These are phyloP conservation scores for Podospora fimiseda DNA, from an alignment of 495 filamentous ascomycete genomes.

Conservation along the genomic window DNA sequence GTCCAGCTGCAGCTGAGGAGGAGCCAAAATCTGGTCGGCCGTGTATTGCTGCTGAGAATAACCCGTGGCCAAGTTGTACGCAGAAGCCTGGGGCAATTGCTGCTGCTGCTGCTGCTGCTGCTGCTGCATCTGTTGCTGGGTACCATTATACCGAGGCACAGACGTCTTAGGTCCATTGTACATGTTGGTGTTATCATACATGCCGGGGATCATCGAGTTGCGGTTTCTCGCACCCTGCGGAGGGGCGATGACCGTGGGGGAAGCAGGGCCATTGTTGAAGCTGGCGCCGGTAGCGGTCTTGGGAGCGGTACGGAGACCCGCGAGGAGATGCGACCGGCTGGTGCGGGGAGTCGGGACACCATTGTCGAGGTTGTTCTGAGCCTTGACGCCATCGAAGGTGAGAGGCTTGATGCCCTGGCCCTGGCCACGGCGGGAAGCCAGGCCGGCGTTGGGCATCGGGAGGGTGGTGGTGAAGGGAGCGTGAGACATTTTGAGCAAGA, in stretches of 20 bases:
- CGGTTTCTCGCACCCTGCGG: slow-evolving; percentile 30
- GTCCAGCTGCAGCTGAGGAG: slow-evolving; percentile 66
- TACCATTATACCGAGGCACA: slow-evolving; percentile 32
- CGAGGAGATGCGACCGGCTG: slow-evolving; percentile 89
- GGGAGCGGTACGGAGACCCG: slow-evolving; percentile 86
- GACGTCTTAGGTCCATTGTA: slow-evolving; percentile 50
- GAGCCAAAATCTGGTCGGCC: slow-evolving; percentile 78
- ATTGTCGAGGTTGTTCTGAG: slow-evolving; percentile 43
- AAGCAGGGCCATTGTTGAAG: slow-evolving; percentile 64
- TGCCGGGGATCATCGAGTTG: slow-evolving; percentile 43
- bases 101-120: slow-evolving; percentile 28
- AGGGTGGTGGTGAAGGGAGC: slow-evolving; percentile 65
- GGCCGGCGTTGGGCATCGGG: slow-evolving; percentile 64
- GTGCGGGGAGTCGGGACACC: slow-evolving; percentile 75
- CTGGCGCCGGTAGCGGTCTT: slow-evolving; percentile 66
- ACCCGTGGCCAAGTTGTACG: slow-evolving; percentile 24
- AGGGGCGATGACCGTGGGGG: slow-evolving; percentile 34
- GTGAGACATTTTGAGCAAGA: slow-evolving; percentile 98
- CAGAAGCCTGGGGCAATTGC: too few species aligned
- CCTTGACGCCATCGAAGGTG: slow-evolving; percentile 60
- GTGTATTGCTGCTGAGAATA: slow-evolving; percentile 42
- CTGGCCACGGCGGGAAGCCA: slow-evolving; percentile 72
- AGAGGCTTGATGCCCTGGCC: slow-evolving; percentile 81
- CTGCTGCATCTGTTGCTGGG: slow-evolving; percentile 16
- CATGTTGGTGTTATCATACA: slow-evolving; percentile 38